These are phyloP conservation scores for Salix suchowensis DNA, from an alignment of 345 rosid genomes.

Conservation along the genomic window DNA sequence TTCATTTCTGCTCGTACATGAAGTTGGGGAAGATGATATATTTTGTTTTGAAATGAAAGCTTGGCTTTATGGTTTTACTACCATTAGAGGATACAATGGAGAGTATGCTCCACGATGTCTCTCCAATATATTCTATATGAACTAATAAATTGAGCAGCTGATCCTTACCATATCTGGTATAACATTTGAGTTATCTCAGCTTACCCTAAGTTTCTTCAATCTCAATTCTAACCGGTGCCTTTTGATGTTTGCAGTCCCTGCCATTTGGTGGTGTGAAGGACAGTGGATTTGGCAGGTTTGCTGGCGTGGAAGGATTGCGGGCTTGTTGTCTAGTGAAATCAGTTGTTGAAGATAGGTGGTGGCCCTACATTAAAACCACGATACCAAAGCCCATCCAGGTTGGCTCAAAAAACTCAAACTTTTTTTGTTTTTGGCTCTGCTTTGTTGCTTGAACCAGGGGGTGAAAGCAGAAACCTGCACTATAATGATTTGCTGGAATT, in stretches of 20 bases:
- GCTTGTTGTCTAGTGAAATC: slow-evolving; percentile 95
- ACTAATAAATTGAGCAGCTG: not conserved
- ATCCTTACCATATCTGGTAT: not conserved
- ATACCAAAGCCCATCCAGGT: slow-evolving; percentile 97
- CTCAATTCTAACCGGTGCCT: not conserved
- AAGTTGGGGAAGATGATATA: not conserved
- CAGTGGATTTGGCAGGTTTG: slow-evolving; percentile 96
- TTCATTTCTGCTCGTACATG: not conserved
- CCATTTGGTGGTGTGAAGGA: slow-evolving; percentile 97
- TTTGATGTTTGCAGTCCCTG: slow-evolving; percentile 55
- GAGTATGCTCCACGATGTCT: no score
- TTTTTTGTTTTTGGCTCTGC: not conserved
- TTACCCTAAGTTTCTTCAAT: not conserved
- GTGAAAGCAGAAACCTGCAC: not conserved
- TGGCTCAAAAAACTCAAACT: slow-evolving; percentile 1
- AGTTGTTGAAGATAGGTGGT: slow-evolving; percentile 92
- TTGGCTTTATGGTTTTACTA: not conserved
- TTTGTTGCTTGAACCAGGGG: not conserved
- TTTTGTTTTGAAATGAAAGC: not conserved
- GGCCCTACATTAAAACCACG: slow-evolving; percentile 87
- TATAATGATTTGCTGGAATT: not conserved
- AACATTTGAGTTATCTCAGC: not conserved
- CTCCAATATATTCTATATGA: not conserved
- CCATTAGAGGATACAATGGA: not conserved
- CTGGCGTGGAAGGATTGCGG: slow-evolving; percentile 88